Conservation (phyloP, 2,329 filamentous ascomycete genomes). For the Fusarium decemcellulare region DNA sequence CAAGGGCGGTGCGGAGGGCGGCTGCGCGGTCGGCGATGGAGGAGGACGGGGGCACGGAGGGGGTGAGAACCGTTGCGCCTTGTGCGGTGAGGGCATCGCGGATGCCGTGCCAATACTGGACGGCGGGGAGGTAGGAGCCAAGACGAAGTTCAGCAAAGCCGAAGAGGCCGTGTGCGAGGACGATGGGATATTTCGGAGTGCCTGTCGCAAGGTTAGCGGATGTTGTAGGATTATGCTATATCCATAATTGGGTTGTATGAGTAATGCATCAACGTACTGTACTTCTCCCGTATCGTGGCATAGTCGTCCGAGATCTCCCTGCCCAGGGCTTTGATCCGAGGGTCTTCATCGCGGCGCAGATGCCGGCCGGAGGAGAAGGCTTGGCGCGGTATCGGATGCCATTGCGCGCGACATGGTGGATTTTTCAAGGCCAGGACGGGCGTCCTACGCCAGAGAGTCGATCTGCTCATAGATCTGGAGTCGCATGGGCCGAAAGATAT, state of each 20-base stretch:
- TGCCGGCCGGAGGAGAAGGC: conserved; percentile 27
- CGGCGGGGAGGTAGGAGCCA: conserved; percentile 65
- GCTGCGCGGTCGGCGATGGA: conserved; percentile 73
- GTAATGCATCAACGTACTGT: conserved; percentile 53
- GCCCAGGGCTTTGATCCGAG: conserved; percentile 58
- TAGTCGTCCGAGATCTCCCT: conserved; percentile 63
- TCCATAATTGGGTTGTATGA: not conserved
- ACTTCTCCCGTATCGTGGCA: conserved; percentile 59
- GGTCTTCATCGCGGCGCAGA: conserved; percentile 49
- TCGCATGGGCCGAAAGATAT: conserved; percentile 16
- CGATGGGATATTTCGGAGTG: conserved; percentile 72
- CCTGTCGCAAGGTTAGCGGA: conserved; percentile 51
- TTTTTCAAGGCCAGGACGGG: not conserved
- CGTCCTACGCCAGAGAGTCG: conserved; percentile 31
- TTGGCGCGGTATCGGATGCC: conserved; percentile 10
- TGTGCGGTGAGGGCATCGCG: conserved; percentile 68
- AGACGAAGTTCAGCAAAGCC: conserved; percentile 73
- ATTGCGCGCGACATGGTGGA: conserved; percentile 14
- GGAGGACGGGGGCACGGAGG: conserved; percentile 73
- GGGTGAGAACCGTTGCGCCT: conserved; percentile 69
- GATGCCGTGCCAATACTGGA: conserved; percentile 78
- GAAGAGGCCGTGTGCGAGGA: conserved; percentile 75
- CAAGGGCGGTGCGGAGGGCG: conserved; percentile 69
- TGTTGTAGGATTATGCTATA: not conserved
- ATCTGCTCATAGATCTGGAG: conserved; percentile 40